A percentile compares a stretch with the other conserved stretches of the same genome.
Evolutionary conservation across 2,329 filamentous ascomycete genomes (phyloP).

Genomic region (Phialophora verrucosa): DNA sequence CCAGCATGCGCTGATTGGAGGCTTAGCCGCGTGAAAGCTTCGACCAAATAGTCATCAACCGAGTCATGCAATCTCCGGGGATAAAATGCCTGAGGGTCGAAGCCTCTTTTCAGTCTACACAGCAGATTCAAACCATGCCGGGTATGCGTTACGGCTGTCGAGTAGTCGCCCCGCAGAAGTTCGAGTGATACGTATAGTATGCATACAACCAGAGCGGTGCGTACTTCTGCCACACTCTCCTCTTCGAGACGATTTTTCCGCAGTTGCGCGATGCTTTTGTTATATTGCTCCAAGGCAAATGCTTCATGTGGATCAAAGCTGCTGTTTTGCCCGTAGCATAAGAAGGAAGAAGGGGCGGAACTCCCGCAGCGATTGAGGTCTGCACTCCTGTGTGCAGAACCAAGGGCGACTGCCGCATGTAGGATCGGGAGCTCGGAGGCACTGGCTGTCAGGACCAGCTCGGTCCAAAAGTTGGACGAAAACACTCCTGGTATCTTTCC

Average conservation of each 20-base stretch:
- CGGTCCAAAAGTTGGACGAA: conserved; percentile 5
- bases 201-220: conserved; percentile 10
- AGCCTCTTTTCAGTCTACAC: background rate
- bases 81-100: background rate
- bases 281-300: conserved; percentile 15
- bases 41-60: conserved; percentile 6
- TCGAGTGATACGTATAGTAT: conserved; percentile 6
- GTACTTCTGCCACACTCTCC: background rate
- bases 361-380: conserved; percentile 11
- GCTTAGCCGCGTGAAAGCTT: conserved; percentile 8
- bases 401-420: conserved; percentile 11
- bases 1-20: conserved; percentile 13
- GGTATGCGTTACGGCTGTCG: conserved; percentile 3
- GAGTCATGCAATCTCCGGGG: background rate
- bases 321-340: background rate
- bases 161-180: conserved; percentile 14
- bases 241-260: background rate
- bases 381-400: conserved; percentile 5
- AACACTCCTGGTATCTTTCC: conserved; percentile 12
- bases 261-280: conserved; percentile 9
- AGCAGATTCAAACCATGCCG: conserved; percentile 10
- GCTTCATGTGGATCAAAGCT: conserved; percentile 5
- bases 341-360: background rate
- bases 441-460: conserved; percentile 7
- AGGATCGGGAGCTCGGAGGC: conserved; percentile 6